These are phyloP conservation scores for Solanum neorickii DNA, from an alignment of 257 asterid genomes.

Conservation along the genomic window DNA sequence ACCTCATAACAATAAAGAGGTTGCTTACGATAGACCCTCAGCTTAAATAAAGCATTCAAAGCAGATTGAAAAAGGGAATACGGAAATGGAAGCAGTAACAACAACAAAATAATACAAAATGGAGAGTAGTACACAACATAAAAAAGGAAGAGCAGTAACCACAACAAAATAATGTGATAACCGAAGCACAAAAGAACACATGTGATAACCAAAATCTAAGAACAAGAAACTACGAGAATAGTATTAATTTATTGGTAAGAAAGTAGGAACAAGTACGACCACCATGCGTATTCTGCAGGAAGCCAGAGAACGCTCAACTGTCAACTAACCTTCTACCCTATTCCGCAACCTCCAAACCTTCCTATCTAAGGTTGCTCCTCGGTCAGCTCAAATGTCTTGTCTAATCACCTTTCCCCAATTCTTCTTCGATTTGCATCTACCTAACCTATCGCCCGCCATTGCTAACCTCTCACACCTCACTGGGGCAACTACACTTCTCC, in stretches of 20 bases:
- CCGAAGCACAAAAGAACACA: neutral
- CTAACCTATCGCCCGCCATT: neutral
- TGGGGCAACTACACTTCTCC: neutral
- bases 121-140: neutral
- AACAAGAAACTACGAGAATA: neutral
- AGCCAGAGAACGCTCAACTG: neutral
- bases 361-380: neutral
- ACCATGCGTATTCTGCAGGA: neutral
- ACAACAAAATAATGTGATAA: neutral
- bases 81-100: neutral
- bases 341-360: neutral
- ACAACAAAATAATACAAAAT: neutral
- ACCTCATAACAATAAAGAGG: neutral
- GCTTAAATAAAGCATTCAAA: neutral
- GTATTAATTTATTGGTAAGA: neutral
- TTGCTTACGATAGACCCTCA: neutral
- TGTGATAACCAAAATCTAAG: neutral
- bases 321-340: neutral
- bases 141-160: neutral
- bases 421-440: neutral
- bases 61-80: neutral
- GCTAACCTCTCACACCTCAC: neutral
- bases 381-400: neutral
- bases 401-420: neutral
- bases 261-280: neutral